phyloP scores from a whole-genome alignment of 2,329 filamentous ascomycete species.

The Arthrocladium fulminans region DNA sequence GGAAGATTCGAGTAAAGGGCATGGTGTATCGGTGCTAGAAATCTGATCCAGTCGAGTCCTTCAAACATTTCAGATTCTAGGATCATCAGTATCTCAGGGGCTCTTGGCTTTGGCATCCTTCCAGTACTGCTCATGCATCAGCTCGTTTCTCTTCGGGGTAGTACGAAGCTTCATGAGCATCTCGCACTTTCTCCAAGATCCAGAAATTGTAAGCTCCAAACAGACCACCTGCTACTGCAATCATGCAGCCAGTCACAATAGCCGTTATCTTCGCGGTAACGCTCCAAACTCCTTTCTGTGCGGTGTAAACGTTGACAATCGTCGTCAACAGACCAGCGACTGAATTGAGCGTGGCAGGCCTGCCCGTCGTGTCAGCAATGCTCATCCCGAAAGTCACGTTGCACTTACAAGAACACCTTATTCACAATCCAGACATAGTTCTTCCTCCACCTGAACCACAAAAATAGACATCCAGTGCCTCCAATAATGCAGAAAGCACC shows the following conservation, averaged over 20 bases:
- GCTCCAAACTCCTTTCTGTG: slow-evolving; percentile 25
- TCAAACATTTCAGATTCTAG: too few relatives aligned
- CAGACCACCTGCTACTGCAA: slow-evolving; percentile 20
- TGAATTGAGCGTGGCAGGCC: slow-evolving; percentile 36
- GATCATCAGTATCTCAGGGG: too few relatives aligned
- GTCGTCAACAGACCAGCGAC: slow-evolving; percentile 44
- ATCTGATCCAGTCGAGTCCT: too few relatives aligned
- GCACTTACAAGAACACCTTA: slow-evolving; percentile 38
- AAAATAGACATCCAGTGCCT: slow-evolving; percentile 32
- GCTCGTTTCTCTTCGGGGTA: slow-evolving; percentile 14
- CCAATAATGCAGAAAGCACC: slow-evolving; percentile 38
- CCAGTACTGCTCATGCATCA: background rate
- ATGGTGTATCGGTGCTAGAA: too few relatives aligned
- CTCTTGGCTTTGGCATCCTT: too few relatives aligned
- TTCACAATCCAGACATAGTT: slow-evolving; percentile 51
- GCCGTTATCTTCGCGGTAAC: slow-evolving; percentile 26
- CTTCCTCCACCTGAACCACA: slow-evolving; percentile 37
- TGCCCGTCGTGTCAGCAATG: slow-evolving; percentile 14
- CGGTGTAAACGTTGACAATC: slow-evolving; percentile 40
- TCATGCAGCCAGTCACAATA: slow-evolving; percentile 19
- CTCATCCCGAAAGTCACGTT: slow-evolving; percentile 7
- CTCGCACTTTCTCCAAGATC: slow-evolving; percentile 27
- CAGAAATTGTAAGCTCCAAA: slow-evolving; percentile 32
- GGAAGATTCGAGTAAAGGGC: too few relatives aligned
- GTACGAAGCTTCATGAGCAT: slow-evolving; percentile 27